These are phyloP conservation scores for Penicillium chermesinum DNA, from an alignment of 495 filamentous ascomycete genomes.

Conservation along the genomic window DNA sequence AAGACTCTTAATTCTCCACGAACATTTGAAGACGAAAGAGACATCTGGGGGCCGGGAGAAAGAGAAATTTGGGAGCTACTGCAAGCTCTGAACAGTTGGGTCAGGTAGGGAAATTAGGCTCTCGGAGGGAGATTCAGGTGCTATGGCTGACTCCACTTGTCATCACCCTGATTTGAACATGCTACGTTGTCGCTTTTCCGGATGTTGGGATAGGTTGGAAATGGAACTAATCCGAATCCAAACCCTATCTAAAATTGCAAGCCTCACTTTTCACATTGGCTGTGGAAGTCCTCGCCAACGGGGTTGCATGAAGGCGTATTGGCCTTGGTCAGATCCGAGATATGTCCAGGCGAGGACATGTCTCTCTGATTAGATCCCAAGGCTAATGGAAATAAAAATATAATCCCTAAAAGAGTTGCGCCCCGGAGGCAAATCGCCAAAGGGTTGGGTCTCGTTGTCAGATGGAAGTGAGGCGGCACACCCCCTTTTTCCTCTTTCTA, in stretches of 20 bases:
- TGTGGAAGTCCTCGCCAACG: background rate
- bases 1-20: too few relatives aligned
- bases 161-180: background rate
- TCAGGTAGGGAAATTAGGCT: background rate
- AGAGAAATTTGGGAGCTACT: background rate
- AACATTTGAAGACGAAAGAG: too few relatives aligned
- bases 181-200: conserved; percentile 10
- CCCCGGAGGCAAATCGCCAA: conserved; percentile 9
- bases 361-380: background rate
- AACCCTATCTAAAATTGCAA: conserved; percentile 3
- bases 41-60: too few relatives aligned
- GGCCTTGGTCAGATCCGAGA: conserved; percentile 6
- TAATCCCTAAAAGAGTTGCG: background rate
- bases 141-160: background rate
- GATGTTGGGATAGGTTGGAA: background rate
- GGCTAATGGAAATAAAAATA: background rate
- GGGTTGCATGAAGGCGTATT: conserved; percentile 1
- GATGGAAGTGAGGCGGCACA: conserved; percentile 41
- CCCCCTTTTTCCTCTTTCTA: conserved; percentile 8
- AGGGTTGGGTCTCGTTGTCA: conserved; percentile 33
- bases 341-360: background rate
- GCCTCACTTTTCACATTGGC: conserved; percentile 24
- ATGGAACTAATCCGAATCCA: background rate
- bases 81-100: background rate
- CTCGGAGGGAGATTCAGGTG: background rate